Base-by-base conservation (phyloP, 2,329 filamentous ascomycete genomes). In the Paecilomyces sp. region DNA sequence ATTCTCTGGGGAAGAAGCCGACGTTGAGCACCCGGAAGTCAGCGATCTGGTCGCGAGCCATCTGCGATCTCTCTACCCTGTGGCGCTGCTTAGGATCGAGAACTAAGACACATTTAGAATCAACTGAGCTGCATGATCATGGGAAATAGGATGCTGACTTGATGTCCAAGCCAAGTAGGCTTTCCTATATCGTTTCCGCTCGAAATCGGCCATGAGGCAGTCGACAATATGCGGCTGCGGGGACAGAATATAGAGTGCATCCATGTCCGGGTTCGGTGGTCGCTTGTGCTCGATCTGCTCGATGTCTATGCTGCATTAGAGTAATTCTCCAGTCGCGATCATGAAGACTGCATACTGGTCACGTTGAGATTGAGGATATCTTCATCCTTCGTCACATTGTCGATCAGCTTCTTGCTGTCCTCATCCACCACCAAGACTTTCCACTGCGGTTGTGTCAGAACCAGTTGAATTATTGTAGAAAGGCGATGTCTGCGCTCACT, bases 341-440 rank as follows among this genome's bases (percentile, higher is more conserved):
- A 59, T 54, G 50, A 51, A 22, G 22, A 68, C 88, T 73, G 25
- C 25, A 28, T 83, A 96, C 92, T 96, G 66, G 92, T 93, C 76
- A 99, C 90, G 74, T 96, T 96, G 77, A 92, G 87, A 74, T 96
- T 95, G 77, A 99, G 88, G 66, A 99, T 95, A 70, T 97, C 91
- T 85, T 99, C 93, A 80, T 97, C 90, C 70, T 91, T 93, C 73
- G 93, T 85, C 54, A 91, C 89, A 81, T 93, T 96, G 77, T 96
- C 88, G 68, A 99, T 83, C 68, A 99, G 84, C 75, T 89, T 92
- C 74, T 88, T 88, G 73, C 91, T 92, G 59, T 81, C 83, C 66
- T 90, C 87, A 77, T 99, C 94, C 69, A 97, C 82, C 57, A 99
- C 88, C 67, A 99, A 80, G 66, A 97, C 90, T 85, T 97, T 99